Conservation (phyloP, 75 land plant species). For the Picea glauca region DNA sequence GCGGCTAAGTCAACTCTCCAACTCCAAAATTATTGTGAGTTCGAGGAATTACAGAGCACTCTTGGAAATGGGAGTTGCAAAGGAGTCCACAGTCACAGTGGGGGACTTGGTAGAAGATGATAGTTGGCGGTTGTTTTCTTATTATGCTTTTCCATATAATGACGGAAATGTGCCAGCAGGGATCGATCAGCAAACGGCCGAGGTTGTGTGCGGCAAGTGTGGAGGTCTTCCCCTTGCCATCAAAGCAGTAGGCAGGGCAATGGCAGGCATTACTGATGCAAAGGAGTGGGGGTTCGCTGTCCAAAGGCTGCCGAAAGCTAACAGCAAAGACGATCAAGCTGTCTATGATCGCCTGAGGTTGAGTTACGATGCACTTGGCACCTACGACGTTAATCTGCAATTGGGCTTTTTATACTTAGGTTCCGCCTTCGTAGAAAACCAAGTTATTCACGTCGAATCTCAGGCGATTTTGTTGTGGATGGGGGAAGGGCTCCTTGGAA, state of each 20-base stretch:
- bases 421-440: not conserved
- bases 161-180: not conserved
- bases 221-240: not conserved
- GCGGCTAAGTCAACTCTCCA: no score
- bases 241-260: not conserved
- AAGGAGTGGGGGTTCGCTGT: not conserved
- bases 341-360: not conserved
- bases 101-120: not conserved
- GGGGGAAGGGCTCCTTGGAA: no score
- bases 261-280: not conserved
- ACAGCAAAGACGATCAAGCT: not conserved
- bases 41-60: not conserved
- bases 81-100: not conserved
- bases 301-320: not conserved
- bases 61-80: not conserved
- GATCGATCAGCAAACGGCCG: not conserved
- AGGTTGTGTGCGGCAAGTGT: not conserved
- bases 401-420: not conserved
- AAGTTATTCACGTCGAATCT: not conserved
- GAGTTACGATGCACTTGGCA: not conserved
- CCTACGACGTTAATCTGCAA: not conserved
- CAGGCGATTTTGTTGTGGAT: not conserved
- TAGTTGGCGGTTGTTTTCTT: not conserved
- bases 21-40: not conserved
- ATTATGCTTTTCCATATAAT: not conserved